Evolutionary conservation across 139 green algal species (phyloP).

Genomic region (Auxenochlorella pyrenoidosa): DNA sequence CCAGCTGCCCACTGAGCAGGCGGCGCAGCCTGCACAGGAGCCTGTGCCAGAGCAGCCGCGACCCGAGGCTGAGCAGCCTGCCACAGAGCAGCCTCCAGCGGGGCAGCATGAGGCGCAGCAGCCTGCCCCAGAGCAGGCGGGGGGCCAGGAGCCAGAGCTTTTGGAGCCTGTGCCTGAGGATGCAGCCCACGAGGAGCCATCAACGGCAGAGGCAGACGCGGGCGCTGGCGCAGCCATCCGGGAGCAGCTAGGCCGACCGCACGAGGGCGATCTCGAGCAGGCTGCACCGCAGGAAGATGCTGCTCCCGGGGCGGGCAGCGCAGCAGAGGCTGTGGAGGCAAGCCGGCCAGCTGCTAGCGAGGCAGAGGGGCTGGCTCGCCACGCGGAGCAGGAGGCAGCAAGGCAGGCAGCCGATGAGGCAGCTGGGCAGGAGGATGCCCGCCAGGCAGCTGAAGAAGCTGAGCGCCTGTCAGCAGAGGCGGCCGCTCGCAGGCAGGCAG

Average conservation of each 20-base stretch:
- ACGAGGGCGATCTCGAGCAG: neutral
- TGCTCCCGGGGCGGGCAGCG: neutral
- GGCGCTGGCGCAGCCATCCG: neutral
- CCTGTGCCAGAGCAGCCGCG: neutral
- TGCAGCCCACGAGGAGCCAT: neutral
- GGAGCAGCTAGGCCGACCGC: neutral
- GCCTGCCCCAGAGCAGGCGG: neutral
- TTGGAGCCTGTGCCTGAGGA: neutral
- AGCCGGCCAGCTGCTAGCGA: neutral
- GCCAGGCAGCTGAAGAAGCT: neutral
- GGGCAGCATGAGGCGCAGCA: neutral
- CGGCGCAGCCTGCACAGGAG: neutral
- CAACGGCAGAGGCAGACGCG: neutral
- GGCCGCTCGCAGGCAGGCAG: neutral
- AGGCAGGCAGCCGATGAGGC: neutral
- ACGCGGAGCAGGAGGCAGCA: neutral
- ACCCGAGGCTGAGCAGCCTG: neutral
- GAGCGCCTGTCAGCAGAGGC: neutral
- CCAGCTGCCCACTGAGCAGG: neutral
- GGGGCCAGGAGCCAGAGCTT: neutral
- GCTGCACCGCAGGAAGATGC: neutral
- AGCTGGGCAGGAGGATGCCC: neutral
- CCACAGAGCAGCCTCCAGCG: too few relatives aligned
- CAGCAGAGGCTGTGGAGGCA: neutral
- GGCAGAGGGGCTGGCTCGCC: neutral